These are phyloP conservation scores for Mikania micrantha DNA, from an alignment of 129 eudicot species.

Conservation along the genomic window DNA sequence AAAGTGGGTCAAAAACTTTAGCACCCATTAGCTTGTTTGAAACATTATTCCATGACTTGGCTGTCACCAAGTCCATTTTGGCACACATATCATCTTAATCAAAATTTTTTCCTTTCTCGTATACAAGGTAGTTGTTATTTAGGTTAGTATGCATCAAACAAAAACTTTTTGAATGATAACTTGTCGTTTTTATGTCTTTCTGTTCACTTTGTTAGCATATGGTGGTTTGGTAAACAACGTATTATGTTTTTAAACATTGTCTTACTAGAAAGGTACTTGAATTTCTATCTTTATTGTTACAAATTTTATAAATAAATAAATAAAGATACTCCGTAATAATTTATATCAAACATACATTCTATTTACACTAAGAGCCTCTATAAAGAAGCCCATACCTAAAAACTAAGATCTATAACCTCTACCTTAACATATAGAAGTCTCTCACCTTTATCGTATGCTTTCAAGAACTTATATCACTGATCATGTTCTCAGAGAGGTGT, in stretches of 20 bases:
- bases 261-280: not conserved
- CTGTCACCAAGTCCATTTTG: slow-evolving; percentile 4
- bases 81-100: slow-evolving; percentile 7
- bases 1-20: slow-evolving; percentile 16
- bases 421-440: too few relatives aligned
- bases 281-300: not conserved
- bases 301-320: not conserved
- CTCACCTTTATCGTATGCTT: too few relatives aligned
- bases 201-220: not conserved
- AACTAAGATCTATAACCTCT: too few relatives aligned
- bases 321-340: too few relatives aligned
- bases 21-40: not conserved
- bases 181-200: slow-evolving; percentile 9
- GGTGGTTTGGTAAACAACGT: slow-evolving; percentile 14
- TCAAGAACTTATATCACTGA: too few relatives aligned
- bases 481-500: too few relatives aligned
- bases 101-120: not conserved
- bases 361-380: too few relatives aligned
- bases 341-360: too few relatives aligned
- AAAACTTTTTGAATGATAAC: slow-evolving; percentile 3
- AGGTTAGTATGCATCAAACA: not conserved
- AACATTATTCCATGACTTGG: not conserved
- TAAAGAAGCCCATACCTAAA: too few relatives aligned
- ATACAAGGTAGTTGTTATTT: not conserved
- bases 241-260: not conserved